phyloP scores from a whole-genome alignment of 2,329 filamentous ascomycete species.

The Penicillium aurantiogriseum region DNA sequence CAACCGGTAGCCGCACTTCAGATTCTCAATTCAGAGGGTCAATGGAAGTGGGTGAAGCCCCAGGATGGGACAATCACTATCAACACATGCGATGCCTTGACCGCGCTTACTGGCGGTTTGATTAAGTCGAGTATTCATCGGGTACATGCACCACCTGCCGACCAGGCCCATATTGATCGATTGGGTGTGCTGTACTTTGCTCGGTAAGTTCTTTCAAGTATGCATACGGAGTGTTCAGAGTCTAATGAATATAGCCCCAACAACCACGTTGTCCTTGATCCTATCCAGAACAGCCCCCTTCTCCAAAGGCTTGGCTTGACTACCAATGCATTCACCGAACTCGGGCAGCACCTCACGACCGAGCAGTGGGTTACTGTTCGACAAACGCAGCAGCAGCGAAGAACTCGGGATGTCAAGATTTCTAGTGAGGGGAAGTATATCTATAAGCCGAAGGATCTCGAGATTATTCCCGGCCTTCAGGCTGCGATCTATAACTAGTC shows the following conservation, averaged over 20 bases:
- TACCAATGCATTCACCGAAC: slow-evolving; percentile 40
- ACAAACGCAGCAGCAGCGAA: slow-evolving; percentile 46
- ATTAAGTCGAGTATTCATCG: slow-evolving; percentile 53
- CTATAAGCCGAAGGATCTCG: slow-evolving; percentile 38
- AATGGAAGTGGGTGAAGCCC: slow-evolving; percentile 54
- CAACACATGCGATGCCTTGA: slow-evolving; percentile 52
- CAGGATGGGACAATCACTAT: slow-evolving; percentile 53
- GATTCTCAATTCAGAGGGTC: slow-evolving; percentile 49
- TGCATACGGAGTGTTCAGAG: accelerated
- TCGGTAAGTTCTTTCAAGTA: slow-evolving; percentile 26
- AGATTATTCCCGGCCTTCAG: slow-evolving; percentile 44
- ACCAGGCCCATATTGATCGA: slow-evolving; percentile 48
- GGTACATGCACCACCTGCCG: slow-evolving; percentile 49
- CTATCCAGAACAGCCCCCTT: slow-evolving; percentile 40
- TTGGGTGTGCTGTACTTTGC: slow-evolving; percentile 49
- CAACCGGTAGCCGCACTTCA: slow-evolving; percentile 60
- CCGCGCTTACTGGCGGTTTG: slow-evolving; percentile 51
- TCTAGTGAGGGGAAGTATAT: slow-evolving; percentile 39
- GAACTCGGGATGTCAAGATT: slow-evolving; percentile 34
- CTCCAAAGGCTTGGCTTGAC: slow-evolving; percentile 39
- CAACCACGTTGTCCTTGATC: slow-evolving; percentile 43
- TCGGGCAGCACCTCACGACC: slow-evolving; percentile 43
- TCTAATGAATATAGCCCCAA: slow-evolving; percentile 33
- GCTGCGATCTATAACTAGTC: slow-evolving; percentile 41
- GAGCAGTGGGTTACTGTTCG: slow-evolving; percentile 44